phyloP scores from a whole-genome alignment of 2,329 filamentous ascomycete genomes.

The Penicillium frequentans region DNA sequence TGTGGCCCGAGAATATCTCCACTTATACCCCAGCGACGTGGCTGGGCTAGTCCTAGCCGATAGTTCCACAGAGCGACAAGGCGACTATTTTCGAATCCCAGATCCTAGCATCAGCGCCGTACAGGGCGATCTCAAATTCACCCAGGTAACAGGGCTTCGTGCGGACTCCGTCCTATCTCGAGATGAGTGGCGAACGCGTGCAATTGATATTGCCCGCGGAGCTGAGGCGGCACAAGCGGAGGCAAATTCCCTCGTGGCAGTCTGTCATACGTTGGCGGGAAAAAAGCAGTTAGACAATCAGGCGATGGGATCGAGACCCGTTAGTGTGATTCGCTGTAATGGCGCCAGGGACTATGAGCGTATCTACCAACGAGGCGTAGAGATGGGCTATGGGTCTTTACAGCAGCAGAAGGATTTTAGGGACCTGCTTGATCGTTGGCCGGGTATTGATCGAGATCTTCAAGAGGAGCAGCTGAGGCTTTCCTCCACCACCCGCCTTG shows the following conservation, averaged over 20 bases:
- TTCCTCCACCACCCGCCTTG: conserved; percentile 29
- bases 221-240: conserved; percentile 22
- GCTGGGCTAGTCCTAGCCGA: conserved; percentile 41
- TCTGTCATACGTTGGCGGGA: conserved; percentile 28
- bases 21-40: conserved; percentile 29
- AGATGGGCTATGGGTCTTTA: conserved; percentile 35
- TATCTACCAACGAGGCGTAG: conserved; percentile 34
- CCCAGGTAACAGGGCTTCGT: conserved; percentile 33
- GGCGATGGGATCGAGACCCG: conserved; percentile 29
- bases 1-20: conserved; percentile 40
- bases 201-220: conserved; percentile 30
- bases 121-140: conserved; percentile 30
- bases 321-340: conserved; percentile 40
- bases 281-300: conserved; percentile 33
- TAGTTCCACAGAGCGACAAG: conserved; percentile 35
- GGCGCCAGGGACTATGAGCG: conserved; percentile 31
- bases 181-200: conserved; percentile 36
- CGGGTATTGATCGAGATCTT: conserved; percentile 24
- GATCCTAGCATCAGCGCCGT: conserved; percentile 33
- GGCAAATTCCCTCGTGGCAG: conserved; percentile 15
- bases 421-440: conserved; percentile 32
- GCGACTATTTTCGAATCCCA: conserved; percentile 31
- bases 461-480: conserved; percentile 35
- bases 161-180: conserved; percentile 28
- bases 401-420: conserved; percentile 30